A percentile compares a stretch with the other conserved stretches of the same genome.
Conservation (phyloP, 148 eudicot species). For the Rhododendron kiyosumense region DNA sequence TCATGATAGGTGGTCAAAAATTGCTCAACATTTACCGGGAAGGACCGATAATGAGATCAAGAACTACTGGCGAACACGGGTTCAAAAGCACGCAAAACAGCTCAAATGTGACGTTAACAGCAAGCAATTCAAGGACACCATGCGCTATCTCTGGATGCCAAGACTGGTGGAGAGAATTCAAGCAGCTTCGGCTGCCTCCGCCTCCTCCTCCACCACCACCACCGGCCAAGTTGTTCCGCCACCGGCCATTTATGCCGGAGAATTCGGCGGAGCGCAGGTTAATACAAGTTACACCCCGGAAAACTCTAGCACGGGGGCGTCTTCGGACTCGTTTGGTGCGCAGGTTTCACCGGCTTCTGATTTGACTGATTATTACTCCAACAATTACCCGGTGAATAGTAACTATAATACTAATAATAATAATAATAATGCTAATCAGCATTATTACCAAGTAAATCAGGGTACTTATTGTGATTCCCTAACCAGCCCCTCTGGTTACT, state of each 20-base stretch:
- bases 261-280: constrained; percentile 21
- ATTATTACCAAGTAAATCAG: constrained; percentile 34
- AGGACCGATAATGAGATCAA: constrained; percentile 66
- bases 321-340: constrained; percentile 63
- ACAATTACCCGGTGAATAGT: constrained; percentile 30
- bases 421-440: constrained; percentile 18
- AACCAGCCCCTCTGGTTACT: constrained; percentile 41
- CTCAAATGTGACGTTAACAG: constrained; percentile 55
- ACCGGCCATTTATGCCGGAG: constrained; percentile 22
- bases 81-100: constrained; percentile 53
- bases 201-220: constrained; percentile 16
- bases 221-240: constrained; percentile 21
- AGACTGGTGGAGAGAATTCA: constrained; percentile 77
- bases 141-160: constrained; percentile 60
- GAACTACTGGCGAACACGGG: constrained; percentile 65
- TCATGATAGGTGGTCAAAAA: constrained; percentile 54
- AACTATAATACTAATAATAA: background rate
- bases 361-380: constrained; percentile 42
- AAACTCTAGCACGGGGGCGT: constrained; percentile 50
- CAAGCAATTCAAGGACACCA: constrained; percentile 51
- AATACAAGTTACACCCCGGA: constrained; percentile 47
- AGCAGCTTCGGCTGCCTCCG: constrained; percentile 47
- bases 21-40: constrained; percentile 52
- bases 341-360: constrained; percentile 57
- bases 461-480: constrained; percentile 27